Evolutionary conservation across 148 eudicot genomes (phyloP).

Genomic region (Diospyros lotus): DNA sequence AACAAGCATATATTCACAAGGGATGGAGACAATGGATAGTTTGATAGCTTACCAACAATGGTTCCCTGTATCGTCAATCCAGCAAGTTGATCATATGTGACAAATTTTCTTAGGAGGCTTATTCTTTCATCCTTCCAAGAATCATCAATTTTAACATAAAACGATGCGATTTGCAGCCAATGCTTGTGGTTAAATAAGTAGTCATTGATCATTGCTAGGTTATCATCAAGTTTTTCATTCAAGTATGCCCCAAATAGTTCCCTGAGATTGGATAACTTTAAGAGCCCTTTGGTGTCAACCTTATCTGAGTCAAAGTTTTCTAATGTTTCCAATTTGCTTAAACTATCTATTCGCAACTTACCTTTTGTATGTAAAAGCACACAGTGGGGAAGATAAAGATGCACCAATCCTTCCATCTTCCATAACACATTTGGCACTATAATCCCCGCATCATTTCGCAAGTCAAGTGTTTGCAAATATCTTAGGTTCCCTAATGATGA

Average conservation of each 20-base stretch:
- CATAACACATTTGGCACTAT: slow-evolving; percentile 9
- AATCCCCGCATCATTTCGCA: neutral
- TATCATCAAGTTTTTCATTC: neutral
- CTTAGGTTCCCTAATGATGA: slow-evolving; percentile 21
- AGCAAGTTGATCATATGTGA: neutral
- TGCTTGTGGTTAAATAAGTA: neutral
- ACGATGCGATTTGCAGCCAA: neutral
- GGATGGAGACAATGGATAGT: neutral
- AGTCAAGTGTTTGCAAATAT: slow-evolving; percentile 27
- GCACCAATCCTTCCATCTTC: slow-evolving; percentile 19
- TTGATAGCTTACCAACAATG: neutral
- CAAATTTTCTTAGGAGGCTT: neutral
- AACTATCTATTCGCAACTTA: neutral
- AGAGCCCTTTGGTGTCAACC: neutral
- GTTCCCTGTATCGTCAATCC: neutral
- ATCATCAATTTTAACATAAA: neutral
- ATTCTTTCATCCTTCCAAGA: neutral
- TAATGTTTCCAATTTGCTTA: slow-evolving; percentile 18
- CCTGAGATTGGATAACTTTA: slow-evolving; percentile 1
- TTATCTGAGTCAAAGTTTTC: slow-evolving; percentile 6
- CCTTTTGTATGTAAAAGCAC: neutral
- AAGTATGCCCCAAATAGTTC: neutral
- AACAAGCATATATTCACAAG: neutral
- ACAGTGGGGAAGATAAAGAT: slow-evolving; percentile 26
- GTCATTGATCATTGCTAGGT: neutral